Evolutionary conservation across 2,329 filamentous ascomycete genomes (phyloP), one percentile per base, ranked within the genome.

Genomic region (Diaporthe caulivora): DNA sequence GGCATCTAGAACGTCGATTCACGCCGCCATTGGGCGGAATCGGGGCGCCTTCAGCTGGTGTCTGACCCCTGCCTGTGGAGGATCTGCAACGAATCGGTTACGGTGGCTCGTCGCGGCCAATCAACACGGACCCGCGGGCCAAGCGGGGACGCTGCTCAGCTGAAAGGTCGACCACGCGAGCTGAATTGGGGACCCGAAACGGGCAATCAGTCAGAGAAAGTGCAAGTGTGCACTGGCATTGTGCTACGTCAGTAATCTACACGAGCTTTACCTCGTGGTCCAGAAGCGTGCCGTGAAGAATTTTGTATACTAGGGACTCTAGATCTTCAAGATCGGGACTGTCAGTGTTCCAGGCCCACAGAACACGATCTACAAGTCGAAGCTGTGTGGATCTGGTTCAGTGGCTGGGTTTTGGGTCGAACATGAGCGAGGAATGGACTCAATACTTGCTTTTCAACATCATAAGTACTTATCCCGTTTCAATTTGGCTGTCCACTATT

Each of bases 91-190:
- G 53, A 29, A 31, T 40, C 31, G 47, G 37, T 31, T 44, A 11
- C 69, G 58, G 58, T 53, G 69, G 55, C 68, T 62, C 21, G 24
- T 31, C 6, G 6, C 31, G 11, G 49, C 69, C 69, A 71, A 71
- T 71, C 69, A 71, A 9, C 42, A 15, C 5, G 10, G 29, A 3
- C 18, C 11, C 1, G 18, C 24, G 69, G 69, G 26, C 24, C 24
- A 44, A 21, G 34, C 69, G 31, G 44, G 31, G 26, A 21, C 21
- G n/a, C 21, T 44, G 55, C 44, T 42, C 69, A 71, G 69, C 69
- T 71, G 69, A 71, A 71, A 71, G 44, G 24, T 44, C 49, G 55
- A 53, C 55, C 42, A 62, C 54, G 34, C 31, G 42, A 71, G 69
- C 55, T 71, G 69, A 71, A 62, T 37, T 29, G 55, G 62, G 47